A percentile compares a stretch with the other conserved stretches of the same genome.
phyloP scores from a whole-genome alignment of 1,139 yeast species.

The Lizanozyma gosingica region DNA sequence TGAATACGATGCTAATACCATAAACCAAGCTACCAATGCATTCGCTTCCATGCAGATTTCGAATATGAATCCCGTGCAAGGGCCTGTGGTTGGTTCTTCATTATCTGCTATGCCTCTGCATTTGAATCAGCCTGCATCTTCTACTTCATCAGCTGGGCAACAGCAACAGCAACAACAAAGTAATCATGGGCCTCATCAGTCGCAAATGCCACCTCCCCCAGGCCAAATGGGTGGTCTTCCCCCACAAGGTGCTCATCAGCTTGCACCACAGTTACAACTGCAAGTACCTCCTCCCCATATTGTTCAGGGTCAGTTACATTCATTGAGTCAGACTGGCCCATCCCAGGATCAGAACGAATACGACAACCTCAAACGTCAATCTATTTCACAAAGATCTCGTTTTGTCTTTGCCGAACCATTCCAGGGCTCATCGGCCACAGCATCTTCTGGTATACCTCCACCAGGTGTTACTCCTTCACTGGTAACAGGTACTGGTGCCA shows the following conservation, averaged over 20 bases:
- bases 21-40: slow-evolving; percentile 7
- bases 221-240: not conserved
- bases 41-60: slow-evolving; percentile 22
- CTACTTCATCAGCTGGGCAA: slow-evolving; percentile 3
- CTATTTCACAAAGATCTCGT: not conserved
- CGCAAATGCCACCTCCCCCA: slow-evolving; percentile 1
- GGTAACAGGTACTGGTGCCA: slow-evolving; percentile 7
- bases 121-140: slow-evolving; percentile 1
- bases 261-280: slow-evolving; percentile 1
- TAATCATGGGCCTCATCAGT: slow-evolving; percentile 3
- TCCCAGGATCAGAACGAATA: not conserved
- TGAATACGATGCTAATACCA: slow-evolving; percentile 34
- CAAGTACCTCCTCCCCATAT: not conserved
- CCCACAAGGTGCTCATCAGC: slow-evolving; percentile 1
- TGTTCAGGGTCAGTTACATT: not conserved
- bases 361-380: not conserved
- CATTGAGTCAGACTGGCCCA: not conserved
- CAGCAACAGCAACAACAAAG: slow-evolving; percentile 4
- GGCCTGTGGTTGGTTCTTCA: too few species aligned
- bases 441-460: slow-evolving; percentile 3
- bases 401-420: not conserved
- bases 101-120: slow-evolving; percentile 6
- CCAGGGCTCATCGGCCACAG: not conserved
- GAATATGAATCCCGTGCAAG: slow-evolving; percentile 21
- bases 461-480: slow-evolving; percentile 8